Conservation (phyloP, 441 rosid genomes). For the Flueggea neowawraea region DNA sequence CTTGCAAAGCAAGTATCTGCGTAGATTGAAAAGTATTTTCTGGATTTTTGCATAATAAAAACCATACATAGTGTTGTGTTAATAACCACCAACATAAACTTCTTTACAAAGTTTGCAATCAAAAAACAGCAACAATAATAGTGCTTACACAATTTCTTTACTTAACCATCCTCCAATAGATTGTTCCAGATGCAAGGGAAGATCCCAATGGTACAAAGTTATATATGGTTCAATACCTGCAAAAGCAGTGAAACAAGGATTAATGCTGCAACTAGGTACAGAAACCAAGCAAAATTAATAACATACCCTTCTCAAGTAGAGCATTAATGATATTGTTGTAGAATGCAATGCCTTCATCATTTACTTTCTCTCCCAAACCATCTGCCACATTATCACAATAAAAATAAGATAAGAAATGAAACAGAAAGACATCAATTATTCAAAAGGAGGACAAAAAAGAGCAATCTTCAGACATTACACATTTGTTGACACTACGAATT, state of each 20-base stretch:
- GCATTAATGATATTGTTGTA: constrained; percentile 77
- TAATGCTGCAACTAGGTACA: constrained; percentile 8
- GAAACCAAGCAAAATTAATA: constrained; percentile 11
- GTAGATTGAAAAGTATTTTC: constrained; percentile 69
- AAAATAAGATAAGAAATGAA: constrained; percentile 3
- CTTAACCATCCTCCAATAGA: constrained; percentile 81
- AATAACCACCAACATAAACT: background rate
- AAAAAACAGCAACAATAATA: background rate
- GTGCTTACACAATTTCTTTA: constrained; percentile 73
- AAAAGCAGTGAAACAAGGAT: constrained; percentile 15
- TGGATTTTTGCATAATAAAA: constrained; percentile 32
- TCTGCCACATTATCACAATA: constrained; percentile 34
- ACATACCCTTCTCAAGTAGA: constrained; percentile 78
- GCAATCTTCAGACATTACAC: background rate
- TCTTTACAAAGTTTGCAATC: background rate
- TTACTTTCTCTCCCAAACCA: constrained; percentile 78
- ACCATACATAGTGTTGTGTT: constrained; percentile 3
- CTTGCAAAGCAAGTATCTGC: constrained; percentile 89
- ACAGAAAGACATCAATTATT: constrained; percentile 1
- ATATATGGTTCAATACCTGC: constrained; percentile 77
- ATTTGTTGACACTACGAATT: no score
- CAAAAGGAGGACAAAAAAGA: background rate
- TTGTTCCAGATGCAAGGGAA: constrained; percentile 84
- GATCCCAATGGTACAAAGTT: constrained; percentile 98
- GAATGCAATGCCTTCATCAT: constrained; percentile 72